Base-by-base conservation (phyloP, 495 filamentous ascomycete genomes). In the Podospora australis region DNA sequence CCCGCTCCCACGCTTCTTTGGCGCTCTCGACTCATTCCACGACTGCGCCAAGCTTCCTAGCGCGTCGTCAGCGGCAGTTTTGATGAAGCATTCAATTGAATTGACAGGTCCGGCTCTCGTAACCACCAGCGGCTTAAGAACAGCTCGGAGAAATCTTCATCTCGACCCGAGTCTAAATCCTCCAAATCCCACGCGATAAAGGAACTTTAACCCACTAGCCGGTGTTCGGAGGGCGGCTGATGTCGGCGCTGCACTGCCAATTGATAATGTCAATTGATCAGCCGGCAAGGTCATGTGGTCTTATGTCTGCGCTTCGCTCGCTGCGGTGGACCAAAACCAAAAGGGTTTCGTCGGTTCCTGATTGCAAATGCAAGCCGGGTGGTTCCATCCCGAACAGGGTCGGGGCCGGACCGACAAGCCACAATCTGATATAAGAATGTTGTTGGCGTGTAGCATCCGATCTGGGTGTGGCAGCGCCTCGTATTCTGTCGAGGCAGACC, bases 1-100 rank as follows among this genome's bases (percentile, higher is more conserved):
- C 25, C 26, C 47, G 42, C 48, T 43, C 23, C 26, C 20, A 9
- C 28, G 36, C 46, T 41, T 26, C 36, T 17, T 17, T 11, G 39
- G 23, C 14, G 22, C 23, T 29, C 24, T 28, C 39, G 22, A 30
- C 11, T 16, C 8, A 43, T 48, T 30, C 36, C 46, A 28, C 21
- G 19, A 21, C 24, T 28, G n/a, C 20, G 46, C 50, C 46, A 53
- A 54, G 42, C 22, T 20, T 38, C 45, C 40, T 11, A 49, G 41
- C 35, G 23, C n/a, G 19, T 16, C 17, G 30, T 35, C 13, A 9
- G 11, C 30, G 4, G 30, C 30, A n/a, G n/a, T n/a, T n/a, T n/a
- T n/a, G n/a, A n/a, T n/a, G n/a, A n/a, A n/a, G n/a, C n/a, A n/a
- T n/a, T n/a, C n/a, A n/a, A n/a, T n/a, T n/a, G n/a, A n/a, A n/a